Percentiles rank a stretch among this genome's conserved stretches.
phyloP scores from a whole-genome alignment of 306 rosid genomes.

The Cucurbita moschata region DNA sequence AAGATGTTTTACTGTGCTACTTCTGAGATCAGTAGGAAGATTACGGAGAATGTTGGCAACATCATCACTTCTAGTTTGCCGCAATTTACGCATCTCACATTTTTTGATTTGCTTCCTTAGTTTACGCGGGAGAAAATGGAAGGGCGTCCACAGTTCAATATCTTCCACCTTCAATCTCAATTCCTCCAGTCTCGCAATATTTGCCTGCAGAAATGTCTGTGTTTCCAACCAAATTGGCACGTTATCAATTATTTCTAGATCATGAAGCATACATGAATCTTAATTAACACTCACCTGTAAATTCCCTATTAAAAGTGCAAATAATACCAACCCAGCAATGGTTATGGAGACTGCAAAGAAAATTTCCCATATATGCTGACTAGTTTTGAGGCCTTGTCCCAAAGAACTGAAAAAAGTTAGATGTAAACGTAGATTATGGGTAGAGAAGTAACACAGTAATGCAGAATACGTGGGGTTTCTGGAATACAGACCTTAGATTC shows the following conservation, averaged over 20 bases:
- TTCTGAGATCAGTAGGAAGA: conserved; percentile 1
- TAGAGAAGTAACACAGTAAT: not conserved
- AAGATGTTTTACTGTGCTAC: conserved; percentile 34
- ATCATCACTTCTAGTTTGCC: conserved; percentile 1
- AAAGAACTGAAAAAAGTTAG: conserved; percentile 5
- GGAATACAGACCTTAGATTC: conserved; percentile 3
- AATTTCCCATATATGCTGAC: conserved; percentile 13
- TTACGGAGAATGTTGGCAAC: not conserved
- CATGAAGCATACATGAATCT: not conserved
- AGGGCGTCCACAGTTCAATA: conserved; percentile 14
- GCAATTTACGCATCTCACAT: conserved; percentile 3
- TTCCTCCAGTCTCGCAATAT: conserved; percentile 39
- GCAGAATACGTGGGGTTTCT: not conserved
- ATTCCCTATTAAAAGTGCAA: conserved; percentile 23
- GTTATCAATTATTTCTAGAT: not conserved
- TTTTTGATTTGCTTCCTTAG: conserved; percentile 7
- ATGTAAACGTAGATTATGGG: not conserved
- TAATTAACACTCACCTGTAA: conserved; percentile 15
- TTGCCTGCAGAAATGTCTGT: conserved; percentile 59
- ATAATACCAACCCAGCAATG: conserved; percentile 16
- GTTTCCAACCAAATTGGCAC: not conserved
- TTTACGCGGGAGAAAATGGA: not conserved
- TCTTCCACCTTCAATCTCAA: conserved; percentile 11
- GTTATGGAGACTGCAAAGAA: conserved; percentile 13
- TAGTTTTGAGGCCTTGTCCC: conserved; percentile 16